Base-by-base conservation (phyloP, 352 stramenopile genomes). In the Hyaloperonospora brassicae region DNA sequence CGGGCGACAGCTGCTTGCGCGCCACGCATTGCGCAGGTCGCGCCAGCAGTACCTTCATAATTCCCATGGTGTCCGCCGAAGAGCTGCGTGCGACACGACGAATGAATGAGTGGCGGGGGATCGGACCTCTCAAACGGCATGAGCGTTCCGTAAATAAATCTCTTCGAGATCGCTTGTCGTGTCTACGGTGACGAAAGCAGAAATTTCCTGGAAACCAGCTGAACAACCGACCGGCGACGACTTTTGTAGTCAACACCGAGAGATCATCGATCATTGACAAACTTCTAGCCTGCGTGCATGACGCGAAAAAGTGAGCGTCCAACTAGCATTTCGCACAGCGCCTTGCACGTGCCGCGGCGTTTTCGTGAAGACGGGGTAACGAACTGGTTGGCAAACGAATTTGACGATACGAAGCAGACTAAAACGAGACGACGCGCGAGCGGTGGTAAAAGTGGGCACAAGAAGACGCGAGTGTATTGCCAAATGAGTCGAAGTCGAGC, bases 1-100 rank as follows among this genome's bases (percentile, higher is more conserved):
- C 41, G 13, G 47, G 57, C 13, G 55, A 59, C 30, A 68, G 48
- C 52, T 64, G 51, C 52, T 68, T 61, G 38, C 60, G 61, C 25
- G 61, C 49, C 7, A 46, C 57, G 57, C 25, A 55, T 23, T 61
- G 46, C 43, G 56, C 58, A 35, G 62, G 55, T 34, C 50, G 31
- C 24, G 55, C 62, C 45, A 76, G 44, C 34, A 68, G 45, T 35
- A 66, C 4, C 27, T 34, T 34, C 27, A 34, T 34, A 8, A 34
- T 34, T 34, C 27, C 27, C 27, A 34, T 34, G 27, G 27, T 34
- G 4, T 34, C 8, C 4, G 8, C 27, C 66, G 42, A 72, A 63
- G 40, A 76, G 51, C 68, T 68, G 2, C 58, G 35, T 40, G 35
- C 21, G 39, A 39, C 23, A 38, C 5, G 14, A 21, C 36, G 2